These are phyloP conservation scores for Neofusicoccum sp. DNA, from an alignment of 2,329 filamentous ascomycete genomes.

Conservation along the genomic window DNA sequence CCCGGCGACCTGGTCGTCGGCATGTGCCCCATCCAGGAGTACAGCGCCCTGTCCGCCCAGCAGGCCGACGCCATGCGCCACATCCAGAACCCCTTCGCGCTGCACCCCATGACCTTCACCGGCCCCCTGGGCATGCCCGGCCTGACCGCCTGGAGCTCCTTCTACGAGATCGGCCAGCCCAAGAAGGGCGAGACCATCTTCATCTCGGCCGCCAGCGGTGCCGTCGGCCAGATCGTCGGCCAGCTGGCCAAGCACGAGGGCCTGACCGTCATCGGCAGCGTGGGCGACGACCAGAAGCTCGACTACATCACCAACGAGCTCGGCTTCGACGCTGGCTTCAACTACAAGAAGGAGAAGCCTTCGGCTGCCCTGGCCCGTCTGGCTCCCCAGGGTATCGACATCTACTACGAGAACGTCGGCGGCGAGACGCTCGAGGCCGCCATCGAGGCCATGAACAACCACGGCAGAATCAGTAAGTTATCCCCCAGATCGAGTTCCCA, in stretches of 20 bases:
- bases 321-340: slow-evolving; percentile 73
- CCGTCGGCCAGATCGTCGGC: slow-evolving; percentile 79
- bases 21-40: slow-evolving; percentile 64
- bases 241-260: slow-evolving; percentile 82
- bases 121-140: slow-evolving; percentile 78
- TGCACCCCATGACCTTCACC: slow-evolving; percentile 67
- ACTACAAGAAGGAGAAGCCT: slow-evolving; percentile 82
- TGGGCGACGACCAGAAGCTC: slow-evolving; percentile 76
- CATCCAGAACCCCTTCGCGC: slow-evolving; percentile 66
- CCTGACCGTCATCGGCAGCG: slow-evolving; percentile 74
- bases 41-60: slow-evolving; percentile 57
- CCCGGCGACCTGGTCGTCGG: slow-evolving; percentile 66
- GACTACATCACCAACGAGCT: slow-evolving; percentile 70
- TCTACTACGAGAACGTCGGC: slow-evolving; percentile 80
- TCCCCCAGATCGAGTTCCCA: not conserved
- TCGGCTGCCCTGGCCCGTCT: slow-evolving; percentile 66
- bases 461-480: slow-evolving; percentile 63
- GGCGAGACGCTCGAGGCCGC: slow-evolving; percentile 72
- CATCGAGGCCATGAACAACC: slow-evolving; percentile 61
- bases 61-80: slow-evolving; percentile 48
- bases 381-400: slow-evolving; percentile 75
- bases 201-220: slow-evolving; percentile 74
- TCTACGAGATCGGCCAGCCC: slow-evolving; percentile 73
- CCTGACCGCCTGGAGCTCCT: slow-evolving; percentile 69
- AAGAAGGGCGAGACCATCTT: slow-evolving; percentile 80